Evolutionary conservation across 139 green algal species (phyloP).

Genomic region (Desmodesmus armatus): DNA sequence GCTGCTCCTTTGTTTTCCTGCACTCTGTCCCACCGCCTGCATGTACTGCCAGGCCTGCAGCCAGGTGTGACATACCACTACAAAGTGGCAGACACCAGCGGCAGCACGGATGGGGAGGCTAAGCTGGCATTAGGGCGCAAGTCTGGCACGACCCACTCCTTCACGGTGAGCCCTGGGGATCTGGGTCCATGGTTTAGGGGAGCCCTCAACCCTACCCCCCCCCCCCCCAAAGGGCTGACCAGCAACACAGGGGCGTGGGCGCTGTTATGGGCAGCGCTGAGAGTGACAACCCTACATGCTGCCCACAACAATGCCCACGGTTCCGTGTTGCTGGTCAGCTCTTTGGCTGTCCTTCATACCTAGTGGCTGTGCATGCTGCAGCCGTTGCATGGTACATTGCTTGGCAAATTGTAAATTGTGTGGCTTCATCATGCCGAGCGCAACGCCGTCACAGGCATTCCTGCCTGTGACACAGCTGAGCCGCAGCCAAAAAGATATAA

Average conservation of each 20-base stretch:
- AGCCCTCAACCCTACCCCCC: not conserved
- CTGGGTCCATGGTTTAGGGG: not conserved
- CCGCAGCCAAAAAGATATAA: too few species aligned
- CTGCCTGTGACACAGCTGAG: too few species aligned
- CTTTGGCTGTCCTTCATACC: not conserved
- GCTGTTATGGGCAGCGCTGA: not conserved
- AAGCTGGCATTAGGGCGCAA: not conserved
- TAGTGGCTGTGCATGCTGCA: not conserved
- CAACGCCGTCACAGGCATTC: too few species aligned
- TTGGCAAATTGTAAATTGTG: not conserved
- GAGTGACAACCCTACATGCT: not conserved
- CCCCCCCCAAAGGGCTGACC: not conserved
- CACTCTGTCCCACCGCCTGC: too few species aligned
- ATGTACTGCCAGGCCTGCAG: not conserved
- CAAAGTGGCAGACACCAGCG: not conserved
- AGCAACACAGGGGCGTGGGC: not conserved
- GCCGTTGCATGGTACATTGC: not conserved
- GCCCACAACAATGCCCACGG: not conserved
- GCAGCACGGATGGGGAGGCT: not conserved
- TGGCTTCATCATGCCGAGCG: not conserved
- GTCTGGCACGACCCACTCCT: not conserved
- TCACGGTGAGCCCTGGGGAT: not conserved
- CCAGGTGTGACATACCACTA: constrained; percentile 23
- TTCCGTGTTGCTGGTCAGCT: not conserved
- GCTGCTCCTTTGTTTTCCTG: too few species aligned